phyloP scores from a whole-genome alignment of 1,139 yeast species.

The Candida sanyaensis region DNA sequence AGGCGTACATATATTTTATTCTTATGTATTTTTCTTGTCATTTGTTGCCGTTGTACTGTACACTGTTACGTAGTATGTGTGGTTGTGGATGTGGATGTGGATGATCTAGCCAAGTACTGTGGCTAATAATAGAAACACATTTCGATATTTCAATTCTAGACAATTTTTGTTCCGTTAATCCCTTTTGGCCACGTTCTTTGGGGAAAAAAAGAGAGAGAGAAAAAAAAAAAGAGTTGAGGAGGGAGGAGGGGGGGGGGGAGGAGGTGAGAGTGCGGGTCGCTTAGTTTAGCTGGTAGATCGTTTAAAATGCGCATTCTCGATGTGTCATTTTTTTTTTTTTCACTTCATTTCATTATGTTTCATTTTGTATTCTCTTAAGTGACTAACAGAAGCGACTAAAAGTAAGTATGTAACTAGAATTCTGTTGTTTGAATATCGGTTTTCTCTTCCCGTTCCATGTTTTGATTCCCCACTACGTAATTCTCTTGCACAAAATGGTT shows the following conservation, averaged over 20 bases:
- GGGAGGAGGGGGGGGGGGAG: too few species aligned
- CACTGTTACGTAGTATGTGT: background rate
- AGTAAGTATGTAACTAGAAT: background rate
- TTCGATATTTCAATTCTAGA: background rate
- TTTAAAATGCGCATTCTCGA: background rate
- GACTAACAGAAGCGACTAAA: background rate
- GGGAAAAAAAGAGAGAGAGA: too few species aligned
- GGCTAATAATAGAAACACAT: background rate
- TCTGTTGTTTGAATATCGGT: too few species aligned
- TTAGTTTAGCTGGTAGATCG: too few species aligned
- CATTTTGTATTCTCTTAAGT: background rate
- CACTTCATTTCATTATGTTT: background rate
- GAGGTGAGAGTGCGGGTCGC: too few species aligned
- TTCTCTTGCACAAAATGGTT: too few species aligned
- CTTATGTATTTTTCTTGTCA: background rate
- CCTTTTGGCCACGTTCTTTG: background rate
- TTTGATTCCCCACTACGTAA: too few species aligned
- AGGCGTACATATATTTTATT: background rate
- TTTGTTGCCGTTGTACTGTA: background rate
- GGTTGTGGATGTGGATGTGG: background rate
- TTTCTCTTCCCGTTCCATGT: too few species aligned
- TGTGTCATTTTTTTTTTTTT: background rate
- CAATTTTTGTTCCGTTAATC: background rate
- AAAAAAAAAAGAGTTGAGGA: too few species aligned
- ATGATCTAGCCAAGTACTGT: background rate